Base-by-base conservation (phyloP, 116 monocot genomes). In the Trichopus zeylanicus region DNA sequence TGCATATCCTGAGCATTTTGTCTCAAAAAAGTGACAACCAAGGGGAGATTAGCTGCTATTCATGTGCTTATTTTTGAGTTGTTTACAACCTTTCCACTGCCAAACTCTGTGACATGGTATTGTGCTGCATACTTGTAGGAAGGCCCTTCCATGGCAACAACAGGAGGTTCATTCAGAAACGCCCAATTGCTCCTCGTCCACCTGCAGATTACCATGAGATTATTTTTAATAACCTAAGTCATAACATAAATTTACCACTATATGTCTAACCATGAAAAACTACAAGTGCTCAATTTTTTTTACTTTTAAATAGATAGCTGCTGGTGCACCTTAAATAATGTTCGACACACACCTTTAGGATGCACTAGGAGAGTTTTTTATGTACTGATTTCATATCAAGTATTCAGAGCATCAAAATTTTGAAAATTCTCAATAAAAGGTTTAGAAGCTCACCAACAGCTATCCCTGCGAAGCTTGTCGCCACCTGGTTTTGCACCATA, bases 61-160 rank as follows among this genome's bases (percentile, higher is more conserved):
- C 8, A 28, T 6, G 28, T 15, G 8, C 47, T 48, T 48, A 12
- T 5, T 26, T 53, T 23, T 24, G 27, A 65, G 34, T 29, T 70
- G 37, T 61, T 59, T 29, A 48, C 23, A 31, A 29, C 53, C 47
- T 59, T 59, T 13, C 48, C 20, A 27, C 54, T 25, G 57, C 61
- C 48, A 0, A 57, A 31, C 10, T 42, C 21, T 51, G 74, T 58
- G 3, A 53, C 53, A 37, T 69, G 23, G 33, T 75, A 72, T 49
- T 71, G 71, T 49, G 81, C 61, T 20, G 72, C 76, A 72, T 81
- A 72, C 37, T 81, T 81, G 54, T 81, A 72, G 47, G 72, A 62
- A 64, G 63, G 76, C 0, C 68, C 72, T 7, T 81, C 76, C 60
- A 60, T 72, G 59, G 72, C 62, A 55, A 21, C 57, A 7, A 69